Evolutionary conservation across 2,329 filamentous ascomycete species (phyloP).

Genomic region (Verticillium isaacii): DNA sequence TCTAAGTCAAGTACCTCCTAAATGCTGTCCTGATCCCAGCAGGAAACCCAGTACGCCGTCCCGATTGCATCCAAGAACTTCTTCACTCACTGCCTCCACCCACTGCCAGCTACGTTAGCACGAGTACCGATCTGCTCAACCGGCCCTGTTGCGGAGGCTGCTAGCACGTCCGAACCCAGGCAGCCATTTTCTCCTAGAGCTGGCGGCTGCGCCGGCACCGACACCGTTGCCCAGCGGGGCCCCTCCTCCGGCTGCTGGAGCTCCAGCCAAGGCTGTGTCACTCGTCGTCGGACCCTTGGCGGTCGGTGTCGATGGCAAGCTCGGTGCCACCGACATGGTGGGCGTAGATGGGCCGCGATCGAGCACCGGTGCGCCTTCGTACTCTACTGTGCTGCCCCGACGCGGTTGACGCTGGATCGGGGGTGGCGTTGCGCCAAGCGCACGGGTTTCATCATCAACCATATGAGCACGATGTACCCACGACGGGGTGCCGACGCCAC

Average conservation of each 20-base stretch:
- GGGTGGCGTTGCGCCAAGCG: conserved; percentile 45
- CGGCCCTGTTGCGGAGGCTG: conserved; percentile 18
- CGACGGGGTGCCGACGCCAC: conserved; percentile 31
- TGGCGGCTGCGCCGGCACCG: conserved; percentile 1
- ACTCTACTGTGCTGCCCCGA: conserved; percentile 11
- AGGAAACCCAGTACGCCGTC: background rate
- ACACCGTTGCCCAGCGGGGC: conserved; percentile 5
- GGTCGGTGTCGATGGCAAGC: background rate
- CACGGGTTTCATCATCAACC: conserved; percentile 35
- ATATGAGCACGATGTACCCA: conserved; percentile 29
- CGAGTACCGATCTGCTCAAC: background rate
- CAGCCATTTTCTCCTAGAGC: conserved; percentile 23
- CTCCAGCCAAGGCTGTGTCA: conserved; percentile 1
- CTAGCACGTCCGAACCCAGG: conserved; percentile 22
- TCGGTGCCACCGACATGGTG: conserved; percentile 1
- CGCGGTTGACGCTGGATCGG: conserved; percentile 45
- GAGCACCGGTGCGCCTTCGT: conserved; percentile 5
- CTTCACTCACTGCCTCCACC: background rate
- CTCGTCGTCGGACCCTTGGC: conserved; percentile 3
- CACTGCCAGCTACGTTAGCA: background rate
- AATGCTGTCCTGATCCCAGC: background rate
- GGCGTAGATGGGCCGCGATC: conserved; percentile 1
- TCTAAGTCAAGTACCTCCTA: background rate
- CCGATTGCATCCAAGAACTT: background rate
- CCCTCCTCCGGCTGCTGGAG: conserved; percentile 4